Evolutionary conservation across 306 rosid species (phyloP), one percentile per base, ranked within the genome.

Genomic region (Arachis stenosperma): DNA sequence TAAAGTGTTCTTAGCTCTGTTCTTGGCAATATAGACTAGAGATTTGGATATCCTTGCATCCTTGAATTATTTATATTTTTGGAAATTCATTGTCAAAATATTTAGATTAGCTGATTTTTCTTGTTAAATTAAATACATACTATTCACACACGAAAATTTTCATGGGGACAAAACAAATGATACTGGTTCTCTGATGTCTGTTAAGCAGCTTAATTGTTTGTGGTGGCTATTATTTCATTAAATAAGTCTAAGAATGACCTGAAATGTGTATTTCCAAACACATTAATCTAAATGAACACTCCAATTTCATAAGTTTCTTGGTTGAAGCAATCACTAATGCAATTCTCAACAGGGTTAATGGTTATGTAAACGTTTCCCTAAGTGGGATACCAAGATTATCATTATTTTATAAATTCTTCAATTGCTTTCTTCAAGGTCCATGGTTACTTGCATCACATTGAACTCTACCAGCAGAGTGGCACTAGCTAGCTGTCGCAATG

Each of bases 401-500:
- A 33, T 60, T 52, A 52, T 42, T 12, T 14, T 33, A 9, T 70
- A 51, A 58, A 22, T 42, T 73, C 30, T 12, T 50, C 67, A 43
- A 55, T 70, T 70, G 51, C 65, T 73, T 56, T 78, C 41, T 63
- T 75, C 86, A 83, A 93, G 98, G 98, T 89, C 98, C 71, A 91
- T 94, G 98, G 82, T 91, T 75, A 94, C 84, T 83, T 94, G 98
- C 84, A 89, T 91, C 62, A 94, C 98, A 1, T 81, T 91, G 77
- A 91, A 89, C 84, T 83, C 97, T 39, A 78, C 96, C 40, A 91
- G 97, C 88, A 86, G 98, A 86, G 97, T 91, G 74, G 95, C 86
- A 53, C 84, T 94, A 73, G 88, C 96, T 76, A 94, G 98, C 74
- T 91, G 98, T 75, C 97, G 98, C 65, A 94, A 94, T 78, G 97